phyloP scores from a whole-genome alignment of 495 filamentous ascomycete genomes.

The Jackrogersella minutella region DNA sequence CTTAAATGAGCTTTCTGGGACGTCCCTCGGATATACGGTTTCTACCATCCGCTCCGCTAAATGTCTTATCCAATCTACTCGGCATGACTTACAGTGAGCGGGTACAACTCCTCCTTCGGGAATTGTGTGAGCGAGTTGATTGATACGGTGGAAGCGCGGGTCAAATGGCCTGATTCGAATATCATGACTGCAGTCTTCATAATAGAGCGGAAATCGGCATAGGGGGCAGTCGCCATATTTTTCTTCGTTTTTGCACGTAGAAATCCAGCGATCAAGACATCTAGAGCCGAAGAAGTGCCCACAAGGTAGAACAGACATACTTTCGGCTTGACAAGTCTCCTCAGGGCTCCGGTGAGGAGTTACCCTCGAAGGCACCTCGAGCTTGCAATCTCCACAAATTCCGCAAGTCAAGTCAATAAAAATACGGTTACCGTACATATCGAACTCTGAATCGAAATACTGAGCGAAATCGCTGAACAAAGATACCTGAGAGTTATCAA shows the following conservation, averaged over 20 bases:
- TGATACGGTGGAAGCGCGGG: background rate
- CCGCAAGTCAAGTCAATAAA: conserved; percentile 36
- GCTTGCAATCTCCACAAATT: conserved; percentile 25
- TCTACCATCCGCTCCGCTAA: background rate
- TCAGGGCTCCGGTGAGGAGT: conserved; percentile 15
- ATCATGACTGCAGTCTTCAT: conserved; percentile 7
- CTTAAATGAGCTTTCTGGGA: background rate
- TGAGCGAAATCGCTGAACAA: conserved; percentile 80
- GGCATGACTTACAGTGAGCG: background rate
- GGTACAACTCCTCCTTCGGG: conserved; percentile 12
- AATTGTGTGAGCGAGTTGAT: conserved; percentile 3
- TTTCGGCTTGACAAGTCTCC: background rate
- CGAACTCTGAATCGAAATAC: conserved; percentile 84
- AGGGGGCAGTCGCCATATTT: background rate
- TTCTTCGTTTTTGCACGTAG: background rate
- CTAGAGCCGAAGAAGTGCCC: conserved; percentile 31
- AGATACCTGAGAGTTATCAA: conserved; percentile 64
- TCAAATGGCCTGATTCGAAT: conserved; percentile 29
- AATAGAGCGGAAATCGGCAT: background rate
- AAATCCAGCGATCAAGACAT: conserved; percentile 4
- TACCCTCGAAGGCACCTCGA: conserved; percentile 37
- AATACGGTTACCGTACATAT: conserved; percentile 61
- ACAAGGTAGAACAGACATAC: conserved; percentile 28
- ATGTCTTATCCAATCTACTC: background rate
- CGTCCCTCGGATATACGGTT: background rate